Evolutionary conservation across 1,139 yeast genomes (phyloP), one percentile per base, ranked within the genome.

Genomic region (Geotrichum australiense): DNA sequence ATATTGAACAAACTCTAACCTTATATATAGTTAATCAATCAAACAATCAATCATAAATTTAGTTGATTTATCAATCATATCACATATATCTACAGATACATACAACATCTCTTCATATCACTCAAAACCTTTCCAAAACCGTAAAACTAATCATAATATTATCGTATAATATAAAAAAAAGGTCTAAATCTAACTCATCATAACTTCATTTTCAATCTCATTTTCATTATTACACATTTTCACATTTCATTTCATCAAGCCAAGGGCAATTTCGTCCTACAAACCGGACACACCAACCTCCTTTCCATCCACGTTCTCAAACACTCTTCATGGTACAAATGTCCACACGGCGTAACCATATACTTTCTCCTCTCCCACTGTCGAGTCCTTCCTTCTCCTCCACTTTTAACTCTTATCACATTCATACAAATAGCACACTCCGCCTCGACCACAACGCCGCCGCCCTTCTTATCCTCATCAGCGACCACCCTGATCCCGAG

Each of bases 401-500:
- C 58, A 2, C 57, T 54, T n/a, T 61, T 53, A 2, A 62, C 53
- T 55, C 55, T 5, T 57, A 56, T 14, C 66, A 65, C 29, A n/a
- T 71, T 75, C 96, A 87, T 87, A 64, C 96, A 87, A 48, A 89
- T 85, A 7, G 95, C 85, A 67, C 97, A 87, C 50, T 81, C 93
- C 45, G 67, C 66, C 25, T 24, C 5, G 35, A 35, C 47, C 22
- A 21, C 15, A n/a, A n/a, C n/a, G n/a, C 18, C 18, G 8, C 15
- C 31, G 18, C 37, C 23, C 19, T 18, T 11, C 5, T 18, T 11
- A 5, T 28, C 19, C 15, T 14, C 31, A n/a, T 28, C 31, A 3
- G 6, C 25, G 21, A 24, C 20, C 19, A n/a, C 33, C 21, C 20
- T 14, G 8, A 29, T 11, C 20, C 28, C 22, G 34, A 48, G n/a